phyloP scores from a whole-genome alignment of 208 protist species.

The Wallacemonas sp. region DNA sequence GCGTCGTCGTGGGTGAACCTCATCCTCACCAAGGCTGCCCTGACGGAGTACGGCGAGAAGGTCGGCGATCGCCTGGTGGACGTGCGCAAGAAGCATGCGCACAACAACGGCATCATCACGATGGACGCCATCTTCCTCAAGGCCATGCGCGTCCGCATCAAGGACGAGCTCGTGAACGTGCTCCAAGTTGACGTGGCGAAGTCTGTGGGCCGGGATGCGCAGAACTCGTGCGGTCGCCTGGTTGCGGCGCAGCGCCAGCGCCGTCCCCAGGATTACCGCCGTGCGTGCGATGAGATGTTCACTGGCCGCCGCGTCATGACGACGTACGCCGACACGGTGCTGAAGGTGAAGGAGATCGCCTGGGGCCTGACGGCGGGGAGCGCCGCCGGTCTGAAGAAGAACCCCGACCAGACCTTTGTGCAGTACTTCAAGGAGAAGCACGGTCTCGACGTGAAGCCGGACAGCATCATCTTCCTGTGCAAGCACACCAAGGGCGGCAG shows the following conservation, averaged over 20 bases:
- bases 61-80: conserved; percentile 29
- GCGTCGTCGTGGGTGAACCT: conserved; percentile 26
- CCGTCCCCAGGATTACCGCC: conserved; percentile 8
- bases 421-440: conserved; percentile 50
- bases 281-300: conserved; percentile 16
- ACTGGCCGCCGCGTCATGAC: conserved; percentile 24
- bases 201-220: conserved; percentile 14
- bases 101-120: conserved; percentile 24
- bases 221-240: conserved; percentile 17
- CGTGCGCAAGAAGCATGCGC: conserved; percentile 17
- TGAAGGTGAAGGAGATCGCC: conserved; percentile 32
- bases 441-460: conserved; percentile 28
- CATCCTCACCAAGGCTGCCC: conserved; percentile 26
- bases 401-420: conserved; percentile 33
- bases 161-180: conserved; percentile 24
- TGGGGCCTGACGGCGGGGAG: conserved; percentile 21
- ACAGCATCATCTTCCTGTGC: conserved; percentile 29
- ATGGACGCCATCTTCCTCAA: conserved; percentile 36
- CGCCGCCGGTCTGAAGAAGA: conserved; percentile 17
- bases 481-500: conserved; percentile 16
- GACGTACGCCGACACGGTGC: conserved; percentile 24
- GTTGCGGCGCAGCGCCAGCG: conserved; percentile 13
- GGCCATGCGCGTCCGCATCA: conserved; percentile 17
- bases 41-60: conserved; percentile 23
- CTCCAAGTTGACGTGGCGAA: conserved; percentile 41